Conservation (phyloP, 768 basidiomycete species). For the Tricholoma furcatifolium region DNA sequence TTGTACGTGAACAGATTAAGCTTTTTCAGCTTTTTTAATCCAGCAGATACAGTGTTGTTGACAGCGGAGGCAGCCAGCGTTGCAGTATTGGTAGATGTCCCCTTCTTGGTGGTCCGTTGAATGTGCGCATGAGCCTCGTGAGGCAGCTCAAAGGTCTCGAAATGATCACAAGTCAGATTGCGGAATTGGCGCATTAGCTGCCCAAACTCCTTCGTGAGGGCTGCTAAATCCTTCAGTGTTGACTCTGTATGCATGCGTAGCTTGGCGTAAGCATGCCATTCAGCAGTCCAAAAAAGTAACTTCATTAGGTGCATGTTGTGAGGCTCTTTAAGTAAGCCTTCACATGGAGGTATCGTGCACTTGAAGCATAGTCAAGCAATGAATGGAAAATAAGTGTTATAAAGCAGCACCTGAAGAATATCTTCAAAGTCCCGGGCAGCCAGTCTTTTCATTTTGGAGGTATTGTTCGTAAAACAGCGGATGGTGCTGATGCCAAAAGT, state of each 20-base stretch:
- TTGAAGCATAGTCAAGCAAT: slow-evolving; percentile 3
- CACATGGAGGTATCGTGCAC: slow-evolving; percentile 34
- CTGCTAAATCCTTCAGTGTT: slow-evolving; percentile 25
- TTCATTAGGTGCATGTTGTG: slow-evolving; percentile 26
- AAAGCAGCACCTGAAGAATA: slow-evolving; percentile 21
- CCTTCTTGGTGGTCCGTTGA: no score
- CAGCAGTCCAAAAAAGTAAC: slow-evolving; percentile 27
- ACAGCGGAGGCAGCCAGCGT: no score
- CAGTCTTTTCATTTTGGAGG: slow-evolving; percentile 22
- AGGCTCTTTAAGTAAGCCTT: slow-evolving; percentile 28
- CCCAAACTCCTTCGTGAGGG: slow-evolving; percentile 24
- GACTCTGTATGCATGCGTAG: slow-evolving; percentile 33
- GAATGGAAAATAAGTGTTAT: not conserved
- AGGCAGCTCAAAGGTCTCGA: slow-evolving; percentile 33
- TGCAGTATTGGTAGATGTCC: no score
- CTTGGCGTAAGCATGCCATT: slow-evolving; percentile 40
- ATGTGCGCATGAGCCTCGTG: slow-evolving; percentile 32
- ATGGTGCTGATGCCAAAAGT: slow-evolving; percentile 15
- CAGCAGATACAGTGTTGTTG: not conserved
- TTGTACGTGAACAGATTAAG: slow-evolving; percentile 36
- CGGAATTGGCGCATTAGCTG: slow-evolving; percentile 26
- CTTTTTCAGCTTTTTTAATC: not conserved
- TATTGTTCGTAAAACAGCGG: slow-evolving; percentile 18
- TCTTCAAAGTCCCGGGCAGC: slow-evolving; percentile 21
- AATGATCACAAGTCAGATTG: slow-evolving; percentile 20